Conservation (phyloP, 2,329 filamentous ascomycete genomes). For the Neofusicoccum sp. region DNA sequence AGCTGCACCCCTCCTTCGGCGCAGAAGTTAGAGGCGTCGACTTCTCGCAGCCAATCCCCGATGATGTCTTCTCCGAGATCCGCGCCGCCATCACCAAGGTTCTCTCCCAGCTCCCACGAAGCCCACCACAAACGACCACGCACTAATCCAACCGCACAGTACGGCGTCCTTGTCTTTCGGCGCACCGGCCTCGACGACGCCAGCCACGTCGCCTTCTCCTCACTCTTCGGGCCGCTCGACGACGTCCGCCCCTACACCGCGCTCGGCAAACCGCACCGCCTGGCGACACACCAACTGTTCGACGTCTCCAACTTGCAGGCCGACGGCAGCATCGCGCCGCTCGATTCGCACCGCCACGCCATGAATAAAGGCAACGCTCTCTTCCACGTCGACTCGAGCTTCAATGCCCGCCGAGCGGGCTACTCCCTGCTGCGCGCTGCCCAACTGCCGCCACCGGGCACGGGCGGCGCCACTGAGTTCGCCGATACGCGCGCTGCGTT, state of each 20-base stretch:
- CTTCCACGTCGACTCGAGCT: conserved; percentile 35
- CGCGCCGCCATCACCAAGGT: conserved; percentile 41
- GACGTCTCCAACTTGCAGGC: conserved; percentile 60
- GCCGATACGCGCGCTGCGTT: conserved; percentile 31
- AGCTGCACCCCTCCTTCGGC: conserved; percentile 42
- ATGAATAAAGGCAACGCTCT: conserved; percentile 41
- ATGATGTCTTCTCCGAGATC: conserved; percentile 41
- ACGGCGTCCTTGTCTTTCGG: conserved; percentile 57
- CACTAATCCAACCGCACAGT: conserved; percentile 36
- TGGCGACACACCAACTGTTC: conserved; percentile 56
- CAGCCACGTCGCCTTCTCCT: conserved; percentile 54
- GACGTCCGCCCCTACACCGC: conserved; percentile 55
- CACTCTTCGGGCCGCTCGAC: conserved; percentile 58
- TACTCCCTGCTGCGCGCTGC: conserved; percentile 30
- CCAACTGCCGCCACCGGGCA: conserved; percentile 30
- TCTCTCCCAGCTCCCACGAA: conserved; percentile 7
- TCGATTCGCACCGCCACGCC: conserved; percentile 44
- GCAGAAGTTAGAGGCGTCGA: conserved; percentile 43
- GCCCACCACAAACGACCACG: neutral
- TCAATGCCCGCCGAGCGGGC: conserved; percentile 33
- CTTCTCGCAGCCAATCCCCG: conserved; percentile 35
- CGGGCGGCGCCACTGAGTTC: conserved; percentile 33
- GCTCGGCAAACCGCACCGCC: conserved; percentile 50
- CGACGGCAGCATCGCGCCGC: conserved; percentile 47
- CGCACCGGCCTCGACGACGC: conserved; percentile 54